Evolutionary conservation across 352 stramenopile species (phyloP).

Genomic region (Phytophthora parvispora): DNA sequence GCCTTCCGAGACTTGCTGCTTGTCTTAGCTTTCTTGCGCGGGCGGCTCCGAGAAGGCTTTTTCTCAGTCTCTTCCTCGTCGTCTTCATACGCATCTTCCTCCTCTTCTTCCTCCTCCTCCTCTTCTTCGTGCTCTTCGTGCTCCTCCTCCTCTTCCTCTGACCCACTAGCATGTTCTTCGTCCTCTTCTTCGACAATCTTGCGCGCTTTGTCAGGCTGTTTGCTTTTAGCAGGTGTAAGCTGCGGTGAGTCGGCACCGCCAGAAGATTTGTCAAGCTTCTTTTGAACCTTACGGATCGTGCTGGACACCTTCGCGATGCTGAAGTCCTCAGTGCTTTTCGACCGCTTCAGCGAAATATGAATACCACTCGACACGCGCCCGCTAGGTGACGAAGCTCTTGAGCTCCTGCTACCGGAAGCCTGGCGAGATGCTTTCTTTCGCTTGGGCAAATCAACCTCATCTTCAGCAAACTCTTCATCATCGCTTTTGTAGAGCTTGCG

Average conservation of each 20-base stretch:
- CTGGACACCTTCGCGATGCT: constrained; percentile 53
- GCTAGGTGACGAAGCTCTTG: constrained; percentile 34
- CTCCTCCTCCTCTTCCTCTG: constrained; percentile 42
- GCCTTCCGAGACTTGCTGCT: constrained; percentile 25
- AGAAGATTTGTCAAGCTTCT: constrained; percentile 43
- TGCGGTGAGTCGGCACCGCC: constrained; percentile 12
- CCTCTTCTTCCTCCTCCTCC: constrained; percentile 61
- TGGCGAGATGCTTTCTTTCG: constrained; percentile 51
- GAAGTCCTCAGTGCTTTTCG: constrained; percentile 34
- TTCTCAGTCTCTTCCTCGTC: constrained; percentile 48
- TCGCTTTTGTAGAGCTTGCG: constrained; percentile 59
- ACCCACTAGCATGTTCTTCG: constrained; percentile 52
- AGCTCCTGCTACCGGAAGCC: constrained; percentile 33
- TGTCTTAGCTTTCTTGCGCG: constrained; percentile 44
- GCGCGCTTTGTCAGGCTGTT: constrained; percentile 8
- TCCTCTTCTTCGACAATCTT: constrained; percentile 38
- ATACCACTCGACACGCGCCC: constrained; percentile 40
- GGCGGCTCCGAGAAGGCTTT: constrained; percentile 38
- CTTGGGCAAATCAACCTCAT: constrained; percentile 39
- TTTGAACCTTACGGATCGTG: constrained; percentile 49
- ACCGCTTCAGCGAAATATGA: constrained; percentile 48
- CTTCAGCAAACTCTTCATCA: constrained; percentile 61
- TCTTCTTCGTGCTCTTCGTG: constrained; percentile 31
- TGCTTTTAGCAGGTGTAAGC: constrained; percentile 16
- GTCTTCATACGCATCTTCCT: constrained; percentile 55